Conservation (phyloP, 2,329 filamentous ascomycete species). For the Trichoderma breve region DNA sequence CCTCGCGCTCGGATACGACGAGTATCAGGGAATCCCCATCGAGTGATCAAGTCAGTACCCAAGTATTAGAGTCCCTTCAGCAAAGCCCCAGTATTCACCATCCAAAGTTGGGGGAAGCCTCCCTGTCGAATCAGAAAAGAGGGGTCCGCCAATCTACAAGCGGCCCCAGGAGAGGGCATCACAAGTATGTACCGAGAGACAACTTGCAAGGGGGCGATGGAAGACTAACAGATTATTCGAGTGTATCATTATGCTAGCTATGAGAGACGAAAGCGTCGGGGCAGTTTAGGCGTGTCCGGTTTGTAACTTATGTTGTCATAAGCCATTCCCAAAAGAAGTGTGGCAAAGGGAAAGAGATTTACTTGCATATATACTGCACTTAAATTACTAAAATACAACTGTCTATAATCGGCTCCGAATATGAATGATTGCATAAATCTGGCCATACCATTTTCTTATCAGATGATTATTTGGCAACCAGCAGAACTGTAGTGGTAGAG, state of each 20-base stretch:
- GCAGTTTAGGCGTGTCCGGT: not conserved
- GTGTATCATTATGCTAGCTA: not conserved
- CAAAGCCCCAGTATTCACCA: not conserved
- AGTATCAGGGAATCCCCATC: not conserved
- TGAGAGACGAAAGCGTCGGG: not conserved
- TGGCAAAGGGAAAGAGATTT: not conserved
- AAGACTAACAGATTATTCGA: not conserved
- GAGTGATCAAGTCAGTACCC: not conserved
- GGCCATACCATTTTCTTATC: not conserved
- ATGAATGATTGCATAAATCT: not conserved
- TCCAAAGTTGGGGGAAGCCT: not conserved
- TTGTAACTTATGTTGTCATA: not conserved
- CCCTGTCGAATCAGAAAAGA: not conserved
- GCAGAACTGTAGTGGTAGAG: not conserved
- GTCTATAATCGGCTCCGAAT: not conserved
- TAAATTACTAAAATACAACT: not conserved
- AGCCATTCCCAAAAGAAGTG: not conserved
- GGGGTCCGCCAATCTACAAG: not conserved
- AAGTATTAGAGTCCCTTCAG: not conserved
- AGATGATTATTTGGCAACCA: not conserved
- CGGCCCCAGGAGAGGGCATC: not conserved
- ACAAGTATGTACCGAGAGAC: not conserved
- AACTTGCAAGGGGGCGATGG: not conserved
- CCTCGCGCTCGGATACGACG: not conserved
- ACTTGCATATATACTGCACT: not conserved